Evolutionary conservation across 495 filamentous ascomycete species (phyloP), one percentile per base, ranked within the genome.

Genomic region (Darksidea phi): DNA sequence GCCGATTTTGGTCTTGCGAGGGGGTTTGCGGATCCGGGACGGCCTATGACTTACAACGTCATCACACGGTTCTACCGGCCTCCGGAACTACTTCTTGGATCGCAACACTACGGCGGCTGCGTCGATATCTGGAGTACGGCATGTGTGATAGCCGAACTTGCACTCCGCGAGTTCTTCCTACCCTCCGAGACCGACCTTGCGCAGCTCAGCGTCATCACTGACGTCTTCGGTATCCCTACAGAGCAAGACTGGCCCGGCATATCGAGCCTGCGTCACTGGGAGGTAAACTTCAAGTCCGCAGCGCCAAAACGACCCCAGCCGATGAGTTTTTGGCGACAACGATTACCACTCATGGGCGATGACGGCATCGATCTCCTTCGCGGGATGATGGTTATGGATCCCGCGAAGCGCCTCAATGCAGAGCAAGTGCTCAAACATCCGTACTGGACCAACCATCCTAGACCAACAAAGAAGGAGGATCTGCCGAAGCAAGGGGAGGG

Each of bases 41-140:
- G 83, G 57, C 77, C 77, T 56, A 99, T 99, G 95, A 97, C 92
- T 12, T 83, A 86, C 66, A 91, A 93, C 67, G 93, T 97, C 52
- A 95, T 97, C 73, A 99, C 95, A 43, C 84, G 90, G 20, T 99
- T 93, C 91, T 97, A 99, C 75, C 69, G 74, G 0, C 75, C 75
- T 3, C 94, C 91, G 1, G 94, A 99, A 77, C 82, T 99, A 36
- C 83, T 97, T 28, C 96, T 88, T 70, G 89, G 90, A 49, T 91
- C 93, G 1, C 81, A 86, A 49, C 87, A 91, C 74, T 99, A 99
- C 75, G 87, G 87, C 32, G 89, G 88, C 4, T 88, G 85, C 0
- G 94, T 97, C 25, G 95, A 99, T 71, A 78, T 99, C 45, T 99
- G 93, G 93, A 91, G 88, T n/a, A 87, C 95, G 56, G 95, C 89